A percentile compares a stretch with the other conserved stretches of the same genome.
Evolutionary conservation across 1,284 basidiomycete species (phyloP).

Genomic region (Rhodotorula sp.): DNA sequence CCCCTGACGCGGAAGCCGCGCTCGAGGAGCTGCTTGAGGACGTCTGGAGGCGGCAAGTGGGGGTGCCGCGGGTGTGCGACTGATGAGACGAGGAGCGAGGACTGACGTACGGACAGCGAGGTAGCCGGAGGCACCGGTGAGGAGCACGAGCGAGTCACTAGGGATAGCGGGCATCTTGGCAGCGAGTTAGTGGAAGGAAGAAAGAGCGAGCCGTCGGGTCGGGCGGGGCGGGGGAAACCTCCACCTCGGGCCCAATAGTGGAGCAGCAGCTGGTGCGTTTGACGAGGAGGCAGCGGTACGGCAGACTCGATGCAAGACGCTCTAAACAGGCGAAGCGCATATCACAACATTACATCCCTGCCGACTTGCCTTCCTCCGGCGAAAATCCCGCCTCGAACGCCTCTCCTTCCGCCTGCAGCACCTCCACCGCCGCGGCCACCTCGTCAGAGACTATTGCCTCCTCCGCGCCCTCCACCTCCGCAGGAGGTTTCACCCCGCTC

Average conservation of each 20-base stretch:
- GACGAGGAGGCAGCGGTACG: too few relatives aligned
- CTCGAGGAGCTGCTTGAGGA: conserved; percentile 48
- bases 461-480: not conserved
- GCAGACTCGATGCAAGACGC: too few relatives aligned
- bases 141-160: conserved; percentile 41
- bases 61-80: not conserved
- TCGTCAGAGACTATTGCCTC: not conserved
- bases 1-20: conserved; percentile 52
- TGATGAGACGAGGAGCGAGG: not conserved
- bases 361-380: too few relatives aligned
- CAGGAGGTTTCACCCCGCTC: not conserved
- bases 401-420: too few relatives aligned
- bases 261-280: too few relatives aligned
- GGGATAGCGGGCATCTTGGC: conserved; percentile 16
- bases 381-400: too few relatives aligned
- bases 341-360: too few relatives aligned
- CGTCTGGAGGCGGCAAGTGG: conserved; percentile 34
- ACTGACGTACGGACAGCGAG: conserved; percentile 28
- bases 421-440: too few relatives aligned
- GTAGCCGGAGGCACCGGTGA: conserved; percentile 49
- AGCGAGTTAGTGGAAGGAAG: not conserved
- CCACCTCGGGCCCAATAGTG: too few relatives aligned
- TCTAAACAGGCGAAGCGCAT: too few relatives aligned
- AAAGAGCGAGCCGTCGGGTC: not conserved
- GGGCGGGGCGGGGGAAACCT: too few relatives aligned